Evolutionary conservation across 2,329 filamentous ascomycete species (phyloP).

Genomic region (Aureobasidium leucospermi): DNA sequence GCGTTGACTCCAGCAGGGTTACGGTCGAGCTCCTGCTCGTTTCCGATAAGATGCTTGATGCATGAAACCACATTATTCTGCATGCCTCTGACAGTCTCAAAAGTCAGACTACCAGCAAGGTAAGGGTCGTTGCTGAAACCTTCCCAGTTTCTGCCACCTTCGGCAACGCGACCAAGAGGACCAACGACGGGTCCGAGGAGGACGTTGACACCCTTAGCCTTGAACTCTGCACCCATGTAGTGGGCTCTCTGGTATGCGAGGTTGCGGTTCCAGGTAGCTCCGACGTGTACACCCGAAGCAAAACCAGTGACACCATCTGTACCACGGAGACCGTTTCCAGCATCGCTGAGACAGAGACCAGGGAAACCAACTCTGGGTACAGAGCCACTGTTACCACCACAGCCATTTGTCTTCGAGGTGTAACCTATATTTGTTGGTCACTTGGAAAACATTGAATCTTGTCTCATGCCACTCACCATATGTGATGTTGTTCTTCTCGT

Average conservation of each 20-base stretch:
- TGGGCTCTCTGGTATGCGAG: conserved; percentile 45
- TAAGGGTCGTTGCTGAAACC: conserved; percentile 64
- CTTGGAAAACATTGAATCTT: too few relatives aligned
- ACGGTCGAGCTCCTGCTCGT: conserved; percentile 44
- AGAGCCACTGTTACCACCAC: conserved; percentile 30
- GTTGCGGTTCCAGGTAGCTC: conserved; percentile 37
- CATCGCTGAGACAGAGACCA: conserved; percentile 36
- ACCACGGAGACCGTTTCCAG: conserved; percentile 35
- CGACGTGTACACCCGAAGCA: conserved; percentile 31
- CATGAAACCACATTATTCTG: conserved; percentile 52
- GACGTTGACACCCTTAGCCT: conserved; percentile 49
- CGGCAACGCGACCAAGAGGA: conserved; percentile 61
- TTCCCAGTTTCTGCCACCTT: conserved; percentile 64
- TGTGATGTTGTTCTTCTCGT: conserved; percentile 32
- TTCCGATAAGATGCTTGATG: conserved; percentile 51
- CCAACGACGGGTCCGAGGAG: conserved; percentile 63
- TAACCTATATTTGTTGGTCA: background rate
- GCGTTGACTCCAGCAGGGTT: conserved; percentile 32
- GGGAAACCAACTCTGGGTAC: conserved; percentile 31
- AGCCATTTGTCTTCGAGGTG: conserved; percentile 25
- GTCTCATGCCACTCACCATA: conserved; percentile 18
- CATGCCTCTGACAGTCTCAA: conserved; percentile 48
- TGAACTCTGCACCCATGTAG: conserved; percentile 52
- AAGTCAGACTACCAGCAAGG: conserved; percentile 47
- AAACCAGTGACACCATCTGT: conserved; percentile 38